Evolutionary conservation across 2,329 filamentous ascomycete genomes (phyloP).

Genomic region (Cordyceps sp.): DNA sequence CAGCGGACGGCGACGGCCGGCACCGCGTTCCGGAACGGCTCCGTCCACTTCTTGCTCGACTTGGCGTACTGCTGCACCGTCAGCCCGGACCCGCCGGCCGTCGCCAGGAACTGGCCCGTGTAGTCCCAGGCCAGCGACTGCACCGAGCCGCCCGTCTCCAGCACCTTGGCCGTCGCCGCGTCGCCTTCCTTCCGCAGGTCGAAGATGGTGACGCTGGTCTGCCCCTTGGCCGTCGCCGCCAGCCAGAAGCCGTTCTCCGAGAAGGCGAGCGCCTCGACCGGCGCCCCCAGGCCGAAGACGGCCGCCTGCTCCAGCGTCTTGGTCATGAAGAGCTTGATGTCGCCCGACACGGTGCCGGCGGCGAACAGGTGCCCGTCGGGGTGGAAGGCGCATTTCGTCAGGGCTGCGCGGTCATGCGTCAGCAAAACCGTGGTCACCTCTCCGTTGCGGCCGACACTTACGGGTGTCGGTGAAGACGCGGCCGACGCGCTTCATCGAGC

Average conservation of each 20-base stretch:
- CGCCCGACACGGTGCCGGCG: conserved; percentile 60
- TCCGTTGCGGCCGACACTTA: no score
- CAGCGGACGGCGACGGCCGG: conserved; percentile 60
- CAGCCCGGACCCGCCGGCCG: conserved; percentile 62
- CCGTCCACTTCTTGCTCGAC: conserved; percentile 72
- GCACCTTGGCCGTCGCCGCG: conserved; percentile 61
- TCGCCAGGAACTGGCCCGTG: conserved; percentile 81
- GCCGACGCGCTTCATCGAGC: conserved; percentile 48
- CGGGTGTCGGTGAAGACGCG: conserved; percentile 68
- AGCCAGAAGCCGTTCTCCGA: conserved; percentile 97
- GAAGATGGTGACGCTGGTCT: conserved; percentile 70
- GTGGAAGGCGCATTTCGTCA: conserved; percentile 74
- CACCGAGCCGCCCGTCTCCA: conserved; percentile 70
- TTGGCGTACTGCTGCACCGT: conserved; percentile 86
- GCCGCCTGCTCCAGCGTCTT: conserved; percentile 64
- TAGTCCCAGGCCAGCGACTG: conserved; percentile 79
- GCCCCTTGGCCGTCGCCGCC: conserved; percentile 62
- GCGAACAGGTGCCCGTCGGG: conserved; percentile 93
- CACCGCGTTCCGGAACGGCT: conserved; percentile 63
- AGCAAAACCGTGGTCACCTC: no score
- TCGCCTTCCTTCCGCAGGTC: conserved; percentile 86
- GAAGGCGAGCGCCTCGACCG: conserved; percentile 65
- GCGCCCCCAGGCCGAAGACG: conserved; percentile 50
- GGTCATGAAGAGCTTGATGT: conserved; percentile 80
- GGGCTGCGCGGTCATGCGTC: no score